Evolutionary conservation across 805 yeast species (phyloP), one percentile per base, ranked within the genome.

Genomic region (Cyberlindnera mycetangii): DNA sequence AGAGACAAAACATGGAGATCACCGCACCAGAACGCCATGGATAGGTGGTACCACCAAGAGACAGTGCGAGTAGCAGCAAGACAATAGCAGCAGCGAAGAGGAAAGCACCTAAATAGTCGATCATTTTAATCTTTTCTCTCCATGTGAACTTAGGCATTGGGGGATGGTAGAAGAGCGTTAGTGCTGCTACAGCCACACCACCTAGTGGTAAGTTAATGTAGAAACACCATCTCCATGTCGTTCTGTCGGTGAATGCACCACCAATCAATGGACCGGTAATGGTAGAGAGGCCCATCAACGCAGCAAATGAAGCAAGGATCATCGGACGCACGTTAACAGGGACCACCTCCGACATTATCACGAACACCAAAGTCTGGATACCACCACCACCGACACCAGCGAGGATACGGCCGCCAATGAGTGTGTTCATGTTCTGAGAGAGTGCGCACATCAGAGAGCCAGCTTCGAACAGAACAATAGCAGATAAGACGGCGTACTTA

Each of bases 321-420:
- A 41, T 15, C 48, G 51, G 19, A 40, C 67, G 49, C 32, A 53
- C 56, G 24, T 54, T 44, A 0, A 73, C 68, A 9, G 67, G 58
- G 1, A 74, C 71, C 31, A 53, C 21, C 53, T 82, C 87, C 2
- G 85, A 72, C 11, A 75, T 64, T 21, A 84, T 75, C 22, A 83
- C 76, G 48, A 75, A 69, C 5, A 72, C 75, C 62, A 80, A 65
- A 2, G 81, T 68, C 53, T 77, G 81, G 39, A 83, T 72, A 20
- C 85, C 85, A 28, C 85, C 83, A 8, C 82, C 88, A 14, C 90
- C 92, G 27, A 79, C 57, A 41, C 93, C 93, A 42, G 79, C 79
- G 18, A 85, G 66, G 7, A 78, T 81, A 53, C 95, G 71, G 1
- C 88, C 90, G 3, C 81, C 87, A 48, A 85, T 80, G 39, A 85